phyloP scores from a whole-genome alignment of 306 rosid genomes.

The Cicer yamashitae region DNA sequence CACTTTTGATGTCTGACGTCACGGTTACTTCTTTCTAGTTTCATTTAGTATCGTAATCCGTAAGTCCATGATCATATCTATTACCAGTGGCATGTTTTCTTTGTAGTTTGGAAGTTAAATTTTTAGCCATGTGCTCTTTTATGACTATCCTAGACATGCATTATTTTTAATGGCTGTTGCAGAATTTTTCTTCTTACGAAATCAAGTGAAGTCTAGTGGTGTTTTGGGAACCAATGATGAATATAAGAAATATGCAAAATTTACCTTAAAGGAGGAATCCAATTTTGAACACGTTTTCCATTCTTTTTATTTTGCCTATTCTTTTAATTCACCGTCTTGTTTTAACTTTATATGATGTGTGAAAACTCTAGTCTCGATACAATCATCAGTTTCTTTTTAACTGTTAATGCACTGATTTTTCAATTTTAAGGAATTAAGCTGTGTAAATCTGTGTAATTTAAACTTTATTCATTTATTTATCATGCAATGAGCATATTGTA shows the following conservation, averaged over 20 bases:
- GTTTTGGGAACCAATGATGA: slow-evolving; percentile 16
- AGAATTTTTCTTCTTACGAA: background rate
- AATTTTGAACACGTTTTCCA: background rate
- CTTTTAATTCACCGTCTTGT: background rate
- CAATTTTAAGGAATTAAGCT: slow-evolving; percentile 24
- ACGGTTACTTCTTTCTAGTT: slow-evolving; percentile 23
- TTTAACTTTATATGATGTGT: slow-evolving; percentile 20
- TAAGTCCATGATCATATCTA: slow-evolving; percentile 16
- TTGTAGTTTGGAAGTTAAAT: background rate
- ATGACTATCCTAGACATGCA: slow-evolving; percentile 13
- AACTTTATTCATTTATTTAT: background rate
- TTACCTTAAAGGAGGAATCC: slow-evolving; percentile 7
- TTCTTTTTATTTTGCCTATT: slow-evolving; percentile 4
- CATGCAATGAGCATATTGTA: background rate
- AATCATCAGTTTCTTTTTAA: slow-evolving; percentile 10
- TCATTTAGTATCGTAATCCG: background rate
- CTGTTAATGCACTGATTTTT: background rate
- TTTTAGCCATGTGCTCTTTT: background rate
- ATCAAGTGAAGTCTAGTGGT: background rate
- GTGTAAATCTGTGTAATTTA: slow-evolving; percentile 15
- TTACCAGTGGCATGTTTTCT: slow-evolving; percentile 12
- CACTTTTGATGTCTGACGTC: slow-evolving; percentile 18
- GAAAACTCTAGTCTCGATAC: slow-evolving; percentile 26
- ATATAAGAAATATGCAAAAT: background rate
- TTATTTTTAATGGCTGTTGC: slow-evolving; percentile 7